Percentiles rank a stretch among this genome's conserved stretches.
Conservation (phyloP, 257 asterid genomes). For the Plantago major region DNA sequence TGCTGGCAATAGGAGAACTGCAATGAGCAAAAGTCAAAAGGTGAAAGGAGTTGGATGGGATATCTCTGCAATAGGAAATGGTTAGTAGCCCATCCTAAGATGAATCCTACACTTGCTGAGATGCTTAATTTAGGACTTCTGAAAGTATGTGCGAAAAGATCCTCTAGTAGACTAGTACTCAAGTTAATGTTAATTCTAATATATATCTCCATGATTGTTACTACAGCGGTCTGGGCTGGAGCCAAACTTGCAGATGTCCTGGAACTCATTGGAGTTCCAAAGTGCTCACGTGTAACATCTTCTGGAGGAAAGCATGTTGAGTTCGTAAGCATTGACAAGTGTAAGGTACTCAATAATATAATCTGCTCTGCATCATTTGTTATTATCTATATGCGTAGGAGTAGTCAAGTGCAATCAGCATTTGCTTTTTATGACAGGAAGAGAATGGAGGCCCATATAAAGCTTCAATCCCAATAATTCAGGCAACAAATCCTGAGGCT, state of each 20-base stretch:
- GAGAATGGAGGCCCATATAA: constrained; percentile 97
- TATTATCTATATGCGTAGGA: constrained; percentile 5
- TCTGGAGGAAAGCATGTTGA: constrained; percentile 88
- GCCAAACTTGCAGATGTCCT: constrained; percentile 93
- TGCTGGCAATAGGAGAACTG: constrained; percentile 99
- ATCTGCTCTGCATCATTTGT: constrained; percentile 12
- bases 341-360: constrained; percentile 57
- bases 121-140: neutral
- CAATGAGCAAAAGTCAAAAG: constrained; percentile 72
- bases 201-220: constrained; percentile 18
- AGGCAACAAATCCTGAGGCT: constrained; percentile 89
- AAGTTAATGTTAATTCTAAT: neutral
- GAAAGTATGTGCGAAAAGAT: neutral
- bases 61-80: constrained; percentile 86
- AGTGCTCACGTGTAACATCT: constrained; percentile 47
- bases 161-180: neutral
- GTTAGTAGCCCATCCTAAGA: constrained; percentile 39
- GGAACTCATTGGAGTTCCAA: constrained; percentile 71
- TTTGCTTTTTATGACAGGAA: constrained; percentile 46
- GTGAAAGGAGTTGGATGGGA: constrained; percentile 99
- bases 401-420: constrained; percentile 18
- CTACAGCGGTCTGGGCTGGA: constrained; percentile 93
- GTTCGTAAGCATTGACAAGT: constrained; percentile 92
- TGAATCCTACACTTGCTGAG: neutral
- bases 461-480: constrained; percentile 84